Percentiles rank a stretch among this genome's conserved stretches.
Evolutionary conservation across 345 rosid species (phyloP).

Genomic region (Moricandia moricandioides): DNA sequence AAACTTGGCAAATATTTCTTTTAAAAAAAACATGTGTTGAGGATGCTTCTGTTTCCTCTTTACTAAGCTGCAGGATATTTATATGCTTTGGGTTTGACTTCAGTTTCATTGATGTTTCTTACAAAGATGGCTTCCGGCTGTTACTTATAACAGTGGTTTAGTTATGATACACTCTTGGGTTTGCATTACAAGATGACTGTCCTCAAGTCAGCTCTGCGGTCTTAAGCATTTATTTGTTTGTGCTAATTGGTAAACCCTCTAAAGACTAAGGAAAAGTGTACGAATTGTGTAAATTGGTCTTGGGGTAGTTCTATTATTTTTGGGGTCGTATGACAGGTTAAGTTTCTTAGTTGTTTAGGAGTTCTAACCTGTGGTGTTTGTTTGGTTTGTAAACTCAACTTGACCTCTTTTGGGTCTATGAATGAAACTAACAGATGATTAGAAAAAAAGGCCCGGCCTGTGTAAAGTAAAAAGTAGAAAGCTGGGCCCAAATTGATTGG

Average conservation of each 20-base stretch:
- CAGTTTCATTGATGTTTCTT: not conserved
- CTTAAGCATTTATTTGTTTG: not conserved
- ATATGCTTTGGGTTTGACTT: not conserved
- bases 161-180: not conserved
- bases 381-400: no score
- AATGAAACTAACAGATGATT: no score
- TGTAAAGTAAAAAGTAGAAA: no score
- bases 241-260: not conserved
- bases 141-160: not conserved
- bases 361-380: no score
- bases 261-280: not conserved
- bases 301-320: no score
- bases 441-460: no score
- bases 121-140: not conserved
- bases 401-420: no score
- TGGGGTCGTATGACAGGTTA: no score
- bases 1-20: not conserved
- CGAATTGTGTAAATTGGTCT: not conserved
- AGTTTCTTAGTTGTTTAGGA: no score
- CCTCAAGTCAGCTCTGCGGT: not conserved
- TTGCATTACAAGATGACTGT: not conserved
- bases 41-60: constrained; percentile 5
- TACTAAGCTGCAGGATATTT: not conserved
- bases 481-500: no score
- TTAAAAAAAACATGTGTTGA: not conserved